Conservation (phyloP, 2,329 filamentous ascomycete genomes). For the Paecilomyces variotii region DNA sequence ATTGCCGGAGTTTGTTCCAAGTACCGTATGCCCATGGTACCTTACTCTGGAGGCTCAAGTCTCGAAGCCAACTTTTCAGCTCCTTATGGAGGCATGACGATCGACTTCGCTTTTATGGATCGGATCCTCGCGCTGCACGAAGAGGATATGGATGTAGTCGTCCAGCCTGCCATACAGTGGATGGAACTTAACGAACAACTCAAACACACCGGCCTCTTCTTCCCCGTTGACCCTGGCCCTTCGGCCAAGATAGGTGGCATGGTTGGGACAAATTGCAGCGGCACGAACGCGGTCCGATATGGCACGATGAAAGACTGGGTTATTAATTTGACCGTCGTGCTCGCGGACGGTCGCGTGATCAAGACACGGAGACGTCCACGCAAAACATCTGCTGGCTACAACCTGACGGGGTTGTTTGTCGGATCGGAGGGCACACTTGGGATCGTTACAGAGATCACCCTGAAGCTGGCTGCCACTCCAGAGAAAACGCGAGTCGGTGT, state of each 20-base stretch:
- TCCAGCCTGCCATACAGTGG: conserved; percentile 89
- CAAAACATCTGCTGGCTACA: conserved; percentile 65
- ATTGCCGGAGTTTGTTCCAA: conserved; percentile 67
- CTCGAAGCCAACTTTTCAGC: conserved; percentile 87
- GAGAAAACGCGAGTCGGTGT: conserved; percentile 58
- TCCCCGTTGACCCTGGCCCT: conserved; percentile 80
- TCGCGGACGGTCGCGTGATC: conserved; percentile 60
- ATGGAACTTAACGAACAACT: conserved; percentile 75
- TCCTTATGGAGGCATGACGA: conserved; percentile 75
- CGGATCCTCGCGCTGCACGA: conserved; percentile 69
- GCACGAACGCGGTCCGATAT: conserved; percentile 55
- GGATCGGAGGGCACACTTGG: conserved; percentile 66
- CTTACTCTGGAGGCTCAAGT: conserved; percentile 78
- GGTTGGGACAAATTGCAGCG: conserved; percentile 61
- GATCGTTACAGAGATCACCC: conserved; percentile 60
- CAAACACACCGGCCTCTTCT: conserved; percentile 70
- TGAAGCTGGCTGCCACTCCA: conserved; percentile 60
- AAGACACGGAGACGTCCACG: conserved; percentile 60
- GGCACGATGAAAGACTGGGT: conserved; percentile 74
- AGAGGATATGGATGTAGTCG: conserved; percentile 85
- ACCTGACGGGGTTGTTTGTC: conserved; percentile 60
- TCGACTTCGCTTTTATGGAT: conserved; percentile 87
- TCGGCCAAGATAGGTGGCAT: conserved; percentile 51
- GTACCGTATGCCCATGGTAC: conserved; percentile 74
- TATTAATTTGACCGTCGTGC: conserved; percentile 61